A percentile compares a stretch with the other conserved stretches of the same genome.
These are phyloP conservation scores for Penicillium rolfsii DNA, from an alignment of 2,329 filamentous ascomycete genomes.

Conservation along the genomic window DNA sequence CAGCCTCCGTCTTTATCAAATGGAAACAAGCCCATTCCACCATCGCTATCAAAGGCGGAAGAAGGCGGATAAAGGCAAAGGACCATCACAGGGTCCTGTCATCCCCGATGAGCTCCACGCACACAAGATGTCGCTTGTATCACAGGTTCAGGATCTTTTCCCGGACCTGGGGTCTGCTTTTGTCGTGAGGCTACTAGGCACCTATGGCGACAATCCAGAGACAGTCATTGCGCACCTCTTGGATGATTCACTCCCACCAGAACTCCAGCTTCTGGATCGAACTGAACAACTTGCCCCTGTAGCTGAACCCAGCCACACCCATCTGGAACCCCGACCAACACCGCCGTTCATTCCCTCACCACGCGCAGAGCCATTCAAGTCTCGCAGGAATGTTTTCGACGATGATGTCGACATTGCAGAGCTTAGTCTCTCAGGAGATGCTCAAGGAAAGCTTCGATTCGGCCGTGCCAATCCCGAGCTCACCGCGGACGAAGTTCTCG, in stretches of 20 bases:
- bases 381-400: slow-evolving; percentile 75
- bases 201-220: slow-evolving; percentile 77
- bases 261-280: slow-evolving; percentile 67
- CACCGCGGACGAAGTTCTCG: slow-evolving; percentile 73
- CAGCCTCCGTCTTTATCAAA: slow-evolving; percentile 45
- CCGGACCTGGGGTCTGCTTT: slow-evolving; percentile 84
- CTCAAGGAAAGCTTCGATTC: slow-evolving; percentile 69
- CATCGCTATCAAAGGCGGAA: slow-evolving; percentile 47
- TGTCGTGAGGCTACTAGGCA: slow-evolving; percentile 74
- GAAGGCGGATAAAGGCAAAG: slow-evolving; percentile 48
- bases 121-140: slow-evolving; percentile 81
- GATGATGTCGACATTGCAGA: slow-evolving; percentile 73
- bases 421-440: slow-evolving; percentile 61
- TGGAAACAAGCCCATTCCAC: slow-evolving; percentile 44
- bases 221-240: slow-evolving; percentile 79
- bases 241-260: slow-evolving; percentile 71
- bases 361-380: slow-evolving; percentile 35
- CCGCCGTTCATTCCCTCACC: slow-evolving; percentile 35
- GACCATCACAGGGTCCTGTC: slow-evolving; percentile 32
- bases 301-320: slow-evolving; percentile 54
- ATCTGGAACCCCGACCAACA: slow-evolving; percentile 59
- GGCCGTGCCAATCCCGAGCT: slow-evolving; percentile 67
- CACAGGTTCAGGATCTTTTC: slow-evolving; percentile 91
- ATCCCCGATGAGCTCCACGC: slow-evolving; percentile 64
- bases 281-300: slow-evolving; percentile 55